Conservation (phyloP, 2,329 filamentous ascomycete genomes). For the Colletotrichum sp. region DNA sequence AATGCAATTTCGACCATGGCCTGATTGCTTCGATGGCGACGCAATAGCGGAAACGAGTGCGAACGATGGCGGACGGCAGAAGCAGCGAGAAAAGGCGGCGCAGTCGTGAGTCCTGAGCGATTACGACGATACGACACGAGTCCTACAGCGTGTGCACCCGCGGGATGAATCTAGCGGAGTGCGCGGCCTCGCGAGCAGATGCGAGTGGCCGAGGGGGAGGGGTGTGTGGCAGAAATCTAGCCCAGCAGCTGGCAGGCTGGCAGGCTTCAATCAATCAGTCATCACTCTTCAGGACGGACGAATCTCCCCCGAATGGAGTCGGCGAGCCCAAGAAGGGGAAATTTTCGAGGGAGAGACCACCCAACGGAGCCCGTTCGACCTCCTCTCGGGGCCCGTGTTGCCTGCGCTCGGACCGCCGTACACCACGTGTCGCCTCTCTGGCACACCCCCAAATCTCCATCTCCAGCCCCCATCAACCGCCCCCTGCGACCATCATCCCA, state of each 20-base stretch:
- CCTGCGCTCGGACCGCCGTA: background rate
- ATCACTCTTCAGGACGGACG: background rate
- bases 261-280: background rate
- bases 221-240: background rate
- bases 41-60: background rate
- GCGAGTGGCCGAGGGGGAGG: conserved; percentile 5
- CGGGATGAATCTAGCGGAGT: background rate
- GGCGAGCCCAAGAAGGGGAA: background rate
- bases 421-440: conserved; percentile 6
- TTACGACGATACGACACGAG: conserved; percentile 18
- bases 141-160: background rate
- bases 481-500: background rate
- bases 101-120: background rate
- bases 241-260: background rate
- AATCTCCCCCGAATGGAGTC: conserved; percentile 6
- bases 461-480: background rate
- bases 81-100: background rate
- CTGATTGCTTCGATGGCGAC: background rate
- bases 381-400: background rate
- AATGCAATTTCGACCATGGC: background rate
- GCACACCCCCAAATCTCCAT: background rate
- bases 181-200: conserved; percentile 7
- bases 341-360: background rate
- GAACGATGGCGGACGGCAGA: background rate
- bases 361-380: background rate